Conservation (phyloP, 2,329 filamentous ascomycete genomes). For the Grosmannia penicillata region DNA sequence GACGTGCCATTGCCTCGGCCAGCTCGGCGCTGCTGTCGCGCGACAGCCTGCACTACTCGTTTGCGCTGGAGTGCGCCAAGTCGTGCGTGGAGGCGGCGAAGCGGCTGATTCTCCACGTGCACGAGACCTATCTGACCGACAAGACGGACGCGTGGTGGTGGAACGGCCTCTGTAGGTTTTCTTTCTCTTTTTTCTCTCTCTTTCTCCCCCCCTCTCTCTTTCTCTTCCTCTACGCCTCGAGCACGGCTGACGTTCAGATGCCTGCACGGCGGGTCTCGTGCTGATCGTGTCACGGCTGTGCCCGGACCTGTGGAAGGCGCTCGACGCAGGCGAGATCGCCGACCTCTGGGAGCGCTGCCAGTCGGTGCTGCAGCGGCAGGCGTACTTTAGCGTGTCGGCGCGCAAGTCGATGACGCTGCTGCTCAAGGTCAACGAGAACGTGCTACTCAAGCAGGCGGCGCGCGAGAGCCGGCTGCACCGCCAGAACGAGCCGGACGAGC, state of each 20-base stretch:
- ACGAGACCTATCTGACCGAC: slow-evolving; percentile 3
- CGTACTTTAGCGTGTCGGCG: slow-evolving; percentile 4
- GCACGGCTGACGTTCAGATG: no score
- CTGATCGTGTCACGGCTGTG: slow-evolving; percentile 6
- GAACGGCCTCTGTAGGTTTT: slow-evolving; percentile 8
- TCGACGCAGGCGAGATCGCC: slow-evolving; percentile 3
- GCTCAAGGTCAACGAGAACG: slow-evolving; percentile 6
- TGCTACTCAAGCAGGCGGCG: slow-evolving; percentile 4
- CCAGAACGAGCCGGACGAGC: no score
- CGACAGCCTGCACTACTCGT: slow-evolving; percentile 5
- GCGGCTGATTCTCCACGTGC: slow-evolving; percentile 3
- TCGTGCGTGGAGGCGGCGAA: slow-evolving; percentile 6
- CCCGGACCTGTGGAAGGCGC: slow-evolving; percentile 4
- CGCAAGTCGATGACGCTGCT: slow-evolving; percentile 6
- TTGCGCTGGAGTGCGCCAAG: slow-evolving; percentile 6
- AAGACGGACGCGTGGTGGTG: slow-evolving; percentile 7
- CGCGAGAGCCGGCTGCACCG: no score
- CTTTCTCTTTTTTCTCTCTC: no score
- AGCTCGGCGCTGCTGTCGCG: background rate
- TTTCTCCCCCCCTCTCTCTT: no score
- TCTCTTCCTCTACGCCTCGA: no score
- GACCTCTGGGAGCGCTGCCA: slow-evolving; percentile 6
- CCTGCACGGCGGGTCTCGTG: slow-evolving; percentile 6
- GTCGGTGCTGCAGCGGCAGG: slow-evolving; percentile 5
- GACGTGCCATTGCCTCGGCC: background rate